Evolutionary conservation across 768 basidiomycete genomes (phyloP), one percentile per base, ranked within the genome.

Genomic region (Boletus insuetus): DNA sequence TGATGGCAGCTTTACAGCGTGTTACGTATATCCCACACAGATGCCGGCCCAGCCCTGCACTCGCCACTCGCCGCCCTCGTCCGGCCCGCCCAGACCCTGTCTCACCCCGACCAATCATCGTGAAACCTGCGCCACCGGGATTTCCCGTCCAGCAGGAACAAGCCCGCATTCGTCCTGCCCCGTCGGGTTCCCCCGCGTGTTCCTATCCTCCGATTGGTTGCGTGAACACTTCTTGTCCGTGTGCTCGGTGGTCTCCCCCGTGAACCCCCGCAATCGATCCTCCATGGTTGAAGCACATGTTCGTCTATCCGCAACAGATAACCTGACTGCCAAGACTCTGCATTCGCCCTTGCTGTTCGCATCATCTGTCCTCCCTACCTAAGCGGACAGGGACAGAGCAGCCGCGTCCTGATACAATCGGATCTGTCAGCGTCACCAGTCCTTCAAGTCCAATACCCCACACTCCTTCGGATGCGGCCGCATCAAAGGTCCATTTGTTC

Each of bases 121-220:
- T 60, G 55, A 49, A 63, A 49, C 59, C 8, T 29, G 50, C 67
- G 67, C 67, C 68, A 71, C 63, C 69, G 67, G 67, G 41, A 51
- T 24, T 16, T 46, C 35, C 68, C 68, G 67, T 49, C 12, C 12
- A 3, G 17, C 44, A 35, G 44, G 22, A 46, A 26, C 17, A 10
- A 16, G 38, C 35, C 46, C 47, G 51, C 16, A 3, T 49, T 29
- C 37, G 22, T 26, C 22, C 39, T 26, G 5, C 53, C 22, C 10
- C 41, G 32, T 63, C 65, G 61, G 64, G 46, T 51, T 47, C 26
- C 34, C 54, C 66, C 66, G 59, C 47, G 40, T 38, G 44, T 60
- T 55, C 64, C 64, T 57, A 39, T 39, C 43, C 49, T 20, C 38
- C 50, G 42, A 43, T 44, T 19, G 38, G 38, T n/a, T n/a, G 13